Conservation (phyloP, 169 alveolate species). For the Eimeria praecox region DNA sequence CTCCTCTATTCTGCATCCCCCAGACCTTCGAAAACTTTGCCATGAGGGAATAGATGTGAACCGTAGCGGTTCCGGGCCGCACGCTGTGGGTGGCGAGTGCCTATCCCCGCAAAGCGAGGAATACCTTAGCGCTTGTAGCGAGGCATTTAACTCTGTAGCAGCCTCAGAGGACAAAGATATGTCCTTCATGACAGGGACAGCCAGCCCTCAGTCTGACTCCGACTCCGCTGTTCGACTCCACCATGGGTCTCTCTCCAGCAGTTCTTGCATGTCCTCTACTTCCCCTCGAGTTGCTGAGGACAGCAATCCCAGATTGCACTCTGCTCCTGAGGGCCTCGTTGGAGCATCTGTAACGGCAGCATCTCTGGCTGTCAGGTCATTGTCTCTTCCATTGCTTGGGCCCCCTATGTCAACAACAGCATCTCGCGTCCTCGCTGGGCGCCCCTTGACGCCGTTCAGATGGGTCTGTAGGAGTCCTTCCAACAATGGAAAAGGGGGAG, state of each 20-base stretch:
- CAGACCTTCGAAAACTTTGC: neutral
- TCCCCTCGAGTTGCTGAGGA: neutral
- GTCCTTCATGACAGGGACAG: neutral
- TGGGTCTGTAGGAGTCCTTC: neutral
- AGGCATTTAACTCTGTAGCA: neutral
- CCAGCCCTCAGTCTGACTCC: neutral
- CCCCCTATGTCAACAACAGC: neutral
- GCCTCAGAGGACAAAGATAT: conserved; percentile 1
- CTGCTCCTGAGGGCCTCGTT: neutral
- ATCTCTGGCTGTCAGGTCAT: neutral
- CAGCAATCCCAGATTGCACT: neutral
- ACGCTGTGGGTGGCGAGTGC: neutral
- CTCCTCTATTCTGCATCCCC: neutral
- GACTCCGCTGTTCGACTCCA: neutral
- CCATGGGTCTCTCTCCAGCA: neutral
- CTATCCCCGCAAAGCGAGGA: conserved; percentile 28
- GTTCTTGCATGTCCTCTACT: neutral
- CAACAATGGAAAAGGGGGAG: neutral
- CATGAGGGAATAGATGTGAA: neutral
- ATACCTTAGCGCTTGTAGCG: conserved; percentile 56
- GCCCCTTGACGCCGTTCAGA: neutral
- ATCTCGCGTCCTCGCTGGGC: neutral
- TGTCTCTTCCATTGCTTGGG: neutral
- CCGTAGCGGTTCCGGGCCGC: neutral
- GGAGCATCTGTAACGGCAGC: neutral